These are phyloP conservation scores for Aspergillus hiratsukae DNA, from an alignment of 2,329 filamentous ascomycete species.

Conservation along the genomic window DNA sequence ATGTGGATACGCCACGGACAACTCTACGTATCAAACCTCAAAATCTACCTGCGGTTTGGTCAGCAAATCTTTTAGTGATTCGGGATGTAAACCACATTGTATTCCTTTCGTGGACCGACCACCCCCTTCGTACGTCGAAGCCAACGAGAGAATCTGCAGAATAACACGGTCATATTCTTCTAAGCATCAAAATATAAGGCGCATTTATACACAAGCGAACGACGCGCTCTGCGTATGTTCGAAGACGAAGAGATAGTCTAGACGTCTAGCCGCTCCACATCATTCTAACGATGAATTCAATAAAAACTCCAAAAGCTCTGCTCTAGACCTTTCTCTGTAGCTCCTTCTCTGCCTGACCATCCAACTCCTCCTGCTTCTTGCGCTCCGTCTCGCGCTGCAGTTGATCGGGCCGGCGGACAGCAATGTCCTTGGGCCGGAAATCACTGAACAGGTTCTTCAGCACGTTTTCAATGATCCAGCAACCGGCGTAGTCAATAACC, in stretches of 20 bases:
- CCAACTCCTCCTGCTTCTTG: slow-evolving; percentile 55
- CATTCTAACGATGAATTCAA: slow-evolving; percentile 1
- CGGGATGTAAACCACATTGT: neutral
- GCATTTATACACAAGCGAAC: neutral
- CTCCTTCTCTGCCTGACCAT: slow-evolving; percentile 39
- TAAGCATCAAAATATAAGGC: neutral
- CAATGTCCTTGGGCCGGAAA: slow-evolving; percentile 90
- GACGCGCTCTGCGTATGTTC: neutral
- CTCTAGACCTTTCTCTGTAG: slow-evolving; percentile 24
- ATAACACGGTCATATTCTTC: neutral
- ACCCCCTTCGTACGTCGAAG: neutral
- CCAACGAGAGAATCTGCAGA: neutral
- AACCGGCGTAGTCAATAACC: slow-evolving; percentile 80
- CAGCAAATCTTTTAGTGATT: neutral
- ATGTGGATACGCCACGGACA: neutral
- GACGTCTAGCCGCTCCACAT: neutral
- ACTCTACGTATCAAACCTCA: too few species aligned
- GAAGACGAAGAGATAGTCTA: neutral
- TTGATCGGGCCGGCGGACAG: slow-evolving; percentile 80
- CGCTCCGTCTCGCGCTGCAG: slow-evolving; percentile 68
- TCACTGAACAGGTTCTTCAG: slow-evolving; percentile 86
- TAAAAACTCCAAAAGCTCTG: slow-evolving; percentile 1
- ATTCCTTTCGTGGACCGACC: too few species aligned
- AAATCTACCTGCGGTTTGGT: neutral
- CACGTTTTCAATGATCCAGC: slow-evolving; percentile 80